Base-by-base conservation (phyloP, 2,329 filamentous ascomycete genomes). In the Aspergillus viridinutans region DNA sequence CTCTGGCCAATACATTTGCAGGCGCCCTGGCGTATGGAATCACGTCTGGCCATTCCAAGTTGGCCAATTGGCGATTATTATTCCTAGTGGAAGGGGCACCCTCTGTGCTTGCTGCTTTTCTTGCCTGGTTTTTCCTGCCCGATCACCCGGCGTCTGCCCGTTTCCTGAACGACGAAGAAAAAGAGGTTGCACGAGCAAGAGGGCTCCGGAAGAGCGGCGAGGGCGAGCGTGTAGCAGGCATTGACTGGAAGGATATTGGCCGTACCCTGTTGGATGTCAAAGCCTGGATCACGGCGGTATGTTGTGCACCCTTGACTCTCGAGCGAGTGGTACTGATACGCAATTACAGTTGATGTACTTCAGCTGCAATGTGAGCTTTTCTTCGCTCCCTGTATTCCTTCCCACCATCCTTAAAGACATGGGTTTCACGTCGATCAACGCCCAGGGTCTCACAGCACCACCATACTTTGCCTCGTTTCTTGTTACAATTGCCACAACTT, bases 1-100 rank as follows among this genome's bases (percentile, higher is more conserved):
- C 87, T 1, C 80, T 96, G 3, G 90, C 91, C 1, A 94, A 90
- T 45, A 87, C 86, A 1, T 92, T 95, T 69, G 90, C 90, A 0
- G 86, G 86, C 2, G 85, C 84, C 3, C 75, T 88, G 5, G 85
- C 85, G 1, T 88, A 85, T 57, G 84, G 81, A 4, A 87, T 90
- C 67, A 85, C 85, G 8, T 82, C 83, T 28, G 83, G 85, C 12
- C 77, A 81, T 63, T 76, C 78, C 2, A 69, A 76, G 17, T 71
- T 90, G 47, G 80, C 83, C 2, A 83, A 80, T 56, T 91, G 88
- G 89, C 80, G 85, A 59, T 68, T 87, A 10, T 67, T 89, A 59
- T 85, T 87, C 69, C 73, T 89, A 5, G 82, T 89, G 5, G 86
- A 90, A 72, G 86, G 86, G 7, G 69, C 85, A 8, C 85, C 86